Evolutionary conservation across 495 filamentous ascomycete genomes (phyloP).

Genomic region (Aspergillus indologenus): DNA sequence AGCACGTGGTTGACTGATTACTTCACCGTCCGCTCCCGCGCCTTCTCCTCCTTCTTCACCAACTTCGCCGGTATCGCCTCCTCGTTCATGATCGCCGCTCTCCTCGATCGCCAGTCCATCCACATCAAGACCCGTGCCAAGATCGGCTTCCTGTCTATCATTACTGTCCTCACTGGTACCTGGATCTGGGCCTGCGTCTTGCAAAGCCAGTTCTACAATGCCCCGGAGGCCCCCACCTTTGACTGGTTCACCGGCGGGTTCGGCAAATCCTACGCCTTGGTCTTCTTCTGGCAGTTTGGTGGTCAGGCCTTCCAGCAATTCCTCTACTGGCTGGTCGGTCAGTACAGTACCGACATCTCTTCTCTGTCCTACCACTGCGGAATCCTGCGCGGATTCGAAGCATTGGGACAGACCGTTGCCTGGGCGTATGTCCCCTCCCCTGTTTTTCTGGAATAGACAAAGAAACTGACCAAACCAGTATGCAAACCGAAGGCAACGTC

Average conservation of each 20-base stretch:
- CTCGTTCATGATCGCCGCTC: slow-evolving; percentile 29
- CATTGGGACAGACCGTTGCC: slow-evolving; percentile 33
- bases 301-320: slow-evolving; percentile 36
- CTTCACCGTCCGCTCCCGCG: slow-evolving; percentile 34
- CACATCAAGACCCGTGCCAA: slow-evolving; percentile 34
- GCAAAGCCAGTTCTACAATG: slow-evolving; percentile 30
- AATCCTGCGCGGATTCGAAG: slow-evolving; percentile 33
- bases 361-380: slow-evolving; percentile 33
- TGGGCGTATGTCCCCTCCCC: slow-evolving; percentile 25
- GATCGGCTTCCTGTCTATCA: slow-evolving; percentile 26
- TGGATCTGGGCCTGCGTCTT: slow-evolving; percentile 35
- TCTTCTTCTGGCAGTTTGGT: slow-evolving; percentile 35
- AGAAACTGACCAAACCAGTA: slow-evolving; percentile 16
- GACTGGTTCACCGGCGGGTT: slow-evolving; percentile 36
- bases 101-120: slow-evolving; percentile 33
- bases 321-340: slow-evolving; percentile 35
- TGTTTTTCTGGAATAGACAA: background rate
- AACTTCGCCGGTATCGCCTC: slow-evolving; percentile 34
- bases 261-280: slow-evolving; percentile 30
- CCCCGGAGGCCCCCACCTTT: slow-evolving; percentile 24
- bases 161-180: slow-evolving; percentile 26
- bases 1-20: slow-evolving; percentile 34
- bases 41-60: slow-evolving; percentile 36
- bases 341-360: slow-evolving; percentile 34
- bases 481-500: slow-evolving; percentile 31